phyloP scores from a whole-genome alignment of 2,329 filamentous ascomycete species.

The Fusarium sp. region DNA sequence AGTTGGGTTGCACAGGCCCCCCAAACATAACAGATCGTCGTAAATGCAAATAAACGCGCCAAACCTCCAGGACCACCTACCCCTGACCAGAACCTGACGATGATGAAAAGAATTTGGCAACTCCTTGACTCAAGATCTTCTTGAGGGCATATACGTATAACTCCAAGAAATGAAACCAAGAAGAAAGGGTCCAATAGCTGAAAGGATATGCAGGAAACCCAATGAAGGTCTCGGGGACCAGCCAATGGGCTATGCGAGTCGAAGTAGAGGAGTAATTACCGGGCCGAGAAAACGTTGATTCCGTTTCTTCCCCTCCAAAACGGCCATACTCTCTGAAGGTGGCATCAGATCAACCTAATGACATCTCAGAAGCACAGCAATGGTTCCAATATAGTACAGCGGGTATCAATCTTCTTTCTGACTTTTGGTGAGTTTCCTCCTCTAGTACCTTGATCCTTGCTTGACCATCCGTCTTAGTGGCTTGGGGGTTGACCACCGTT shows the following conservation, averaged over 20 bases:
- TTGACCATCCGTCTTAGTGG: constrained; percentile 42
- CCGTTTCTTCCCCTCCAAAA: constrained; percentile 7
- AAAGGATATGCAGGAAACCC: constrained; percentile 2
- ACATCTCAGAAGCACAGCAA: constrained; percentile 8
- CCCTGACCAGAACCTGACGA: constrained; percentile 38
- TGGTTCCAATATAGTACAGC: constrained; percentile 44
- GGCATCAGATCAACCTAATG: not conserved
- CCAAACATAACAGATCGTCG: constrained; percentile 14
- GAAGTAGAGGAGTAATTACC: constrained; percentile 31
- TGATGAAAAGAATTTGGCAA: constrained; percentile 38
- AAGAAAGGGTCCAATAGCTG: constrained; percentile 19
- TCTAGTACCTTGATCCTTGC: constrained; percentile 37
- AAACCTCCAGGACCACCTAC: constrained; percentile 27
- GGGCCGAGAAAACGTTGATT: not conserved
- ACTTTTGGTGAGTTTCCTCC: constrained; percentile 45
- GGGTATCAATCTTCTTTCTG: constrained; percentile 42
- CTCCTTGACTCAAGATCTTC: constrained; percentile 38
- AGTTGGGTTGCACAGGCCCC: not conserved
- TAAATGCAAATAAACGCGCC: constrained; percentile 40
- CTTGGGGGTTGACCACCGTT: constrained; percentile 50
- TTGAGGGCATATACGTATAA: constrained; percentile 41
- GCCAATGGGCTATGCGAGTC: constrained; percentile 2
- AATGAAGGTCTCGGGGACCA: not conserved
- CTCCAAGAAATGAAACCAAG: constrained; percentile 40
- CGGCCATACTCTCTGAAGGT: not conserved